These are phyloP conservation scores for Scheffersomyces lignosus DNA, from an alignment of 805 yeast species.

Conservation along the genomic window DNA sequence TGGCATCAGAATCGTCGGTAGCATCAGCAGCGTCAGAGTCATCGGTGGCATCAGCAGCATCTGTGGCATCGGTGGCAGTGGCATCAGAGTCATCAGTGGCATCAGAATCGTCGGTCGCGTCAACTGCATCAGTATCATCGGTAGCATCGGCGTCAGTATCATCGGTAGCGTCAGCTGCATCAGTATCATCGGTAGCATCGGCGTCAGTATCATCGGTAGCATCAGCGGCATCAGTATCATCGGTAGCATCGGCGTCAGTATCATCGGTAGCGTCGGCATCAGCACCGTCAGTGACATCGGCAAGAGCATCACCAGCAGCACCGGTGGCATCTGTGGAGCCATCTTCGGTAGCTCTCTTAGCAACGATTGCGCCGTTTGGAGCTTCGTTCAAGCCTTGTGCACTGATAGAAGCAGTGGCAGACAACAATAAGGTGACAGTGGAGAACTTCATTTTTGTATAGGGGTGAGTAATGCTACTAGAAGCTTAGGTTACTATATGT, in stretches of 20 bases:
- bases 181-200: constrained; percentile 5
- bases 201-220: constrained; percentile 2
- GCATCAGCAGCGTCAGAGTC: constrained; percentile 1
- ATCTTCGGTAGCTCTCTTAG: background rate
- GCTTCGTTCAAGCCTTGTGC: constrained; percentile 5
- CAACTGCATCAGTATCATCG: constrained; percentile 4
- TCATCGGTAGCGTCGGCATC: constrained; percentile 15
- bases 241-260: constrained; percentile 15
- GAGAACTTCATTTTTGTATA: constrained; percentile 10
- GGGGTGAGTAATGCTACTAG: background rate
- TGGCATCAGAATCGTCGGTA: constrained; percentile 1
- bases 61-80: constrained; percentile 4
- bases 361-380: constrained; percentile 4
- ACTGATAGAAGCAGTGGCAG: constrained; percentile 12
- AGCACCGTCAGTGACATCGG: constrained; percentile 8
- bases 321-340: constrained; percentile 17
- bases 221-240: constrained; percentile 15
- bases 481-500: no score
- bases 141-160: constrained; percentile 5
- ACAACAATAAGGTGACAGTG: constrained; percentile 9
- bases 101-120: constrained; percentile 4
- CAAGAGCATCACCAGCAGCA: constrained; percentile 20
- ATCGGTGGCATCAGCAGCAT: constrained; percentile 3
- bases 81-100: constrained; percentile 7
- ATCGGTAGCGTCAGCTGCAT: constrained; percentile 5